Evolutionary conservation across 257 asterid species (phyloP).

Genomic region (Capsicum chinense): DNA sequence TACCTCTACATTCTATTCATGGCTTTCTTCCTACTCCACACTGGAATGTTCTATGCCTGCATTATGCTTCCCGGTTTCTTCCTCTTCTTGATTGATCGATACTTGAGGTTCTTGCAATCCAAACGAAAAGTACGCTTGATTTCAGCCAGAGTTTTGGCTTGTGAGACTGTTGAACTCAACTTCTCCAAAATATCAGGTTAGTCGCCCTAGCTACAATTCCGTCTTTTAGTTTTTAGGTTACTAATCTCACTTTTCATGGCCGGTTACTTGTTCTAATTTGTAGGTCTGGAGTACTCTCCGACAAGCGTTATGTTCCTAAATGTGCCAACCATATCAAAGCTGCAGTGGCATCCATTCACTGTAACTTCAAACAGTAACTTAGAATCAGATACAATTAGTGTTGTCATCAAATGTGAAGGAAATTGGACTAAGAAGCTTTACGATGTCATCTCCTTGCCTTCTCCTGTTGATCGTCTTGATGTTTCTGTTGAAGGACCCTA

Average conservation of each 20-base stretch:
- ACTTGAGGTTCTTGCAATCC: conserved; percentile 80
- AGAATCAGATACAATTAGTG: conserved; percentile 76
- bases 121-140: conserved; percentile 55
- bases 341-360: conserved; percentile 99
- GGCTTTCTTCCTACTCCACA: conserved; percentile 72
- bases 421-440: conserved; percentile 82
- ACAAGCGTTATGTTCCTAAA: conserved; percentile 82
- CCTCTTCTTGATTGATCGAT: conserved; percentile 84
- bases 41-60: conserved; percentile 81
- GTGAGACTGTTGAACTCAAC: conserved; percentile 74
- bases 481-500: conserved; percentile 94
- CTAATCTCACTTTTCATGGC: neutral
- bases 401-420: conserved; percentile 82
- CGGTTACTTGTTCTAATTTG: conserved; percentile 8
- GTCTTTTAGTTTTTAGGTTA: neutral
- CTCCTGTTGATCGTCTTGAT: conserved; percentile 54
- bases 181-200: conserved; percentile 76
- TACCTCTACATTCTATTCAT: conserved; percentile 83
- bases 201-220: neutral
- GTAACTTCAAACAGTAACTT: conserved; percentile 67
- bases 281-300: conserved; percentile 73
- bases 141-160: conserved; percentile 72
- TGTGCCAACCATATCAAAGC: conserved; percentile 75
- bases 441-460: conserved; percentile 61
- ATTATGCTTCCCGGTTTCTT: conserved; percentile 93